Evolutionary conservation across 257 asterid species (phyloP).

Genomic region (Lithospermum erythrorhizon): DNA sequence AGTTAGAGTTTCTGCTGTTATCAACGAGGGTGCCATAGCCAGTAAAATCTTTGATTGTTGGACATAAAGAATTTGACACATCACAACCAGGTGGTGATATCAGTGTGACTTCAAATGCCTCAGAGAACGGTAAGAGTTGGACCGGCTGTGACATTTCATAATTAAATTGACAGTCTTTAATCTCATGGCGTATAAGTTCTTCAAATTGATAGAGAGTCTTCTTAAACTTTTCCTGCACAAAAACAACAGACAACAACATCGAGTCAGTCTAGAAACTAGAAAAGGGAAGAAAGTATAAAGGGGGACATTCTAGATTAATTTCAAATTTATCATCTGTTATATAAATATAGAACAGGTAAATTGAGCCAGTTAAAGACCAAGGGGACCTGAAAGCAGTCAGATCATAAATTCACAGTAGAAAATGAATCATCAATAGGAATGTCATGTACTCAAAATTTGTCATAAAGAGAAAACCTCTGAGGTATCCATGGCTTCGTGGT

Average conservation of each 20-base stretch:
- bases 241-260: constrained; percentile 3
- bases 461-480: constrained; percentile 24
- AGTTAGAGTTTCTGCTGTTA: constrained; percentile 10
- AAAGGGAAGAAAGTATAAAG: constrained; percentile 2
- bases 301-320: background rate
- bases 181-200: constrained; percentile 13
- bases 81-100: constrained; percentile 10
- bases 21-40: constrained; percentile 7
- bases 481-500: constrained; percentile 11
- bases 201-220: constrained; percentile 13
- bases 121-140: constrained; percentile 9
- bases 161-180: background rate
- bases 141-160: constrained; percentile 6
- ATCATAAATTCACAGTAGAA: background rate
- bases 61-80: constrained; percentile 8
- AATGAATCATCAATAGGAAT: constrained; percentile 3
- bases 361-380: background rate
- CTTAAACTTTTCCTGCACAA: constrained; percentile 10
- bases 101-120: constrained; percentile 1
- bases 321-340: background rate
- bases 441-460: constrained; percentile 1
- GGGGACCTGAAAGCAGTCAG: background rate
- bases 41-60: constrained; percentile 12
- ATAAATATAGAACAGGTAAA: background rate
- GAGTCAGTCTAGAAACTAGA: constrained; percentile 10